Percentiles rank a stretch among this genome's conserved stretches.
phyloP scores from a whole-genome alignment of 2,329 filamentous ascomycete species.

The Colletotrichum euphorbiae region DNA sequence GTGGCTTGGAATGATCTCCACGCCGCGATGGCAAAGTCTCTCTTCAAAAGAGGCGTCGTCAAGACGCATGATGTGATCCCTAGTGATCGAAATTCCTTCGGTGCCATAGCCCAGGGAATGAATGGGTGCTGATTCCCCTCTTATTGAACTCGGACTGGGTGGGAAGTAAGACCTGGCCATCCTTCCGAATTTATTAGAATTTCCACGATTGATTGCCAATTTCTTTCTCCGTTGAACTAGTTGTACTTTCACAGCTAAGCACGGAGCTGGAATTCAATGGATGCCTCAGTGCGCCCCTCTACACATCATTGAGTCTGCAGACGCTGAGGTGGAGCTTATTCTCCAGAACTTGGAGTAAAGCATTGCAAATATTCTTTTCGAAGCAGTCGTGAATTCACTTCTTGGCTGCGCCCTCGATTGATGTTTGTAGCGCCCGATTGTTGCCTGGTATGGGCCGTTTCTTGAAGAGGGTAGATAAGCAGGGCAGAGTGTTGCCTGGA shows the following conservation, averaged over 20 bases:
- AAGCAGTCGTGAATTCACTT: accelerated
- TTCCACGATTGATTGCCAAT: neutral
- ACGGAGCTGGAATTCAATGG: constrained; percentile 59
- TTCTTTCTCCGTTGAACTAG: neutral
- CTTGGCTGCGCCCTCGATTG: neutral
- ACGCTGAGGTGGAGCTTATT: constrained; percentile 58
- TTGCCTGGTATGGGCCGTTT: too few relatives aligned
- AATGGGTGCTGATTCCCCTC: constrained; percentile 47
- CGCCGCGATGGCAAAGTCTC: constrained; percentile 53
- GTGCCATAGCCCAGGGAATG: constrained; percentile 54
- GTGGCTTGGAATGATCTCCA: constrained; percentile 65
- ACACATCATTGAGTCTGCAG: constrained; percentile 59
- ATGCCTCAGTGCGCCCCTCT: constrained; percentile 53
- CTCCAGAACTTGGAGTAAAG: neutral
- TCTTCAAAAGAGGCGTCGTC: constrained; percentile 55
- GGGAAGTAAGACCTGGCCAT: constrained; percentile 51
- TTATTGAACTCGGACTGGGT: constrained; percentile 50
- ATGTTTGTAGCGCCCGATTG: neutral
- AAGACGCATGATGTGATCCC: constrained; percentile 49
- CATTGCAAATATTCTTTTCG: neutral
- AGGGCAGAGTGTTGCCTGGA: too few relatives aligned
- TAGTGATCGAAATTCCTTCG: constrained; percentile 51
- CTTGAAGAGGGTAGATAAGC: too few relatives aligned
- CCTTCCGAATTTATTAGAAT: neutral
- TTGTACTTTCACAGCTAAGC: constrained; percentile 51